phyloP scores from a whole-genome alignment of 306 rosid species.

The Lupinus albus region DNA sequence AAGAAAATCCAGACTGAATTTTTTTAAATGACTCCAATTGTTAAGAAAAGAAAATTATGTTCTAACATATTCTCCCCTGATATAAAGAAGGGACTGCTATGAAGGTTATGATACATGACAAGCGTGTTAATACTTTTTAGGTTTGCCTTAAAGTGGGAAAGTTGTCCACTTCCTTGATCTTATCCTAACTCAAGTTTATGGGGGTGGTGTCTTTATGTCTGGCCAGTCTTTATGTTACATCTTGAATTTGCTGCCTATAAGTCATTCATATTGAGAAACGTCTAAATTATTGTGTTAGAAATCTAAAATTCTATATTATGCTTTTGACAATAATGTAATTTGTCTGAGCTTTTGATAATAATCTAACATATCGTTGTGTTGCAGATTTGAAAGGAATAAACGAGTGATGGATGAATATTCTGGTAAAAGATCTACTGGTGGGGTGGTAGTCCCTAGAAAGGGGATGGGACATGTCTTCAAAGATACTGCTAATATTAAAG shows the following conservation, averaged over 20 bases:
- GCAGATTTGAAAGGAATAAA: slow-evolving; percentile 54
- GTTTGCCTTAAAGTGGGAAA: neutral
- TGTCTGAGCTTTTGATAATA: slow-evolving; percentile 22
- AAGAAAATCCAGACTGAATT: slow-evolving; percentile 19
- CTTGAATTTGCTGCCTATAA: slow-evolving; percentile 12
- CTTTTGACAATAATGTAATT: slow-evolving; percentile 14
- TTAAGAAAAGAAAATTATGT: neutral
- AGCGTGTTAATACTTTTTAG: slow-evolving; percentile 14
- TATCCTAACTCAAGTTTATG: slow-evolving; percentile 3
- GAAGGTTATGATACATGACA: neutral
- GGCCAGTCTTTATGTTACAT: neutral
- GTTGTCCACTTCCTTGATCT: neutral
- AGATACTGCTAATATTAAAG: slow-evolving; percentile 67
- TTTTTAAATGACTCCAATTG: neutral
- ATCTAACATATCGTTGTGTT: slow-evolving; percentile 34
- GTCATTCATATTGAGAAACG: slow-evolving; percentile 8
- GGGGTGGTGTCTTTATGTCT: neutral
- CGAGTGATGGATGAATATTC: slow-evolving; percentile 79
- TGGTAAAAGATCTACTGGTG: slow-evolving; percentile 68
- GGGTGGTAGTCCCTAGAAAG: slow-evolving; percentile 69
- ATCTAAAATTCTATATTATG: neutral
- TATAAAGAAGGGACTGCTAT: neutral
- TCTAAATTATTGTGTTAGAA: slow-evolving; percentile 1
- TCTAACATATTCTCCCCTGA: neutral
- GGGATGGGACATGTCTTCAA: slow-evolving; percentile 66